phyloP scores from a whole-genome alignment of 495 filamentous ascomycete species.

The Hypoxylon perforatum region DNA sequence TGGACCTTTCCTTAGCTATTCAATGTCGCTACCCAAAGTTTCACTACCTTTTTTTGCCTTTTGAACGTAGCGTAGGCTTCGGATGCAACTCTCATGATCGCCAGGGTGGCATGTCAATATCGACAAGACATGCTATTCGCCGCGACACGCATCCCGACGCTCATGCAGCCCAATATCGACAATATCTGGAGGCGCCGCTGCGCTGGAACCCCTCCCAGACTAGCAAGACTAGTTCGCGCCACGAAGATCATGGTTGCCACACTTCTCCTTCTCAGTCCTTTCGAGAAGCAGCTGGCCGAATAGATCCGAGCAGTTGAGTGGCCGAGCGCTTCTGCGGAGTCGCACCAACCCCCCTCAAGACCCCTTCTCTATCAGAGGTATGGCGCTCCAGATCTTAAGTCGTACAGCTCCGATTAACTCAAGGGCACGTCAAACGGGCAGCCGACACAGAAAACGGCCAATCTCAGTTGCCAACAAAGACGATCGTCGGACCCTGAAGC shows the following conservation, averaged over 20 bases:
- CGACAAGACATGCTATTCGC: constrained; percentile 31
- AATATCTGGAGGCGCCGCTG: constrained; percentile 43
- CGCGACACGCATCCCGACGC: constrained; percentile 31
- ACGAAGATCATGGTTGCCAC: constrained; percentile 32
- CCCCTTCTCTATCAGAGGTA: constrained; percentile 17
- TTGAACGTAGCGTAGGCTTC: constrained; percentile 17
- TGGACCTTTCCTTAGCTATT: neutral
- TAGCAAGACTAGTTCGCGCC: constrained; percentile 16
- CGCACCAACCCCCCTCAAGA: too few relatives aligned
- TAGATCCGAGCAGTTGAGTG: constrained; percentile 17
- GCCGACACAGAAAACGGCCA: constrained; percentile 42
- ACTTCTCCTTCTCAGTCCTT: neutral
- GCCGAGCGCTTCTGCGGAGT: constrained; percentile 18
- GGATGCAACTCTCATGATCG: constrained; percentile 30
- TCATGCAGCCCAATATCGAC: constrained; percentile 38
- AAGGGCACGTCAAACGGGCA: constrained; percentile 30
- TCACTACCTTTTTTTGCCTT: constrained; percentile 29
- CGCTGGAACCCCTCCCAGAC: constrained; percentile 37
- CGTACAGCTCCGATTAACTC: constrained; percentile 28
- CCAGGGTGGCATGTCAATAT: constrained; percentile 19
- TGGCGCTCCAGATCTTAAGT: constrained; percentile 40
- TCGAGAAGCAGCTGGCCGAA: constrained; percentile 10
- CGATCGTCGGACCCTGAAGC: constrained; percentile 35
- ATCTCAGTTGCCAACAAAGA: constrained; percentile 40
- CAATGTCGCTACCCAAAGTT: constrained; percentile 46